Percentiles rank a stretch among this genome's conserved stretches.
Conservation (phyloP, 768 basidiomycete species). For the Amanita pseudoporphyria region DNA sequence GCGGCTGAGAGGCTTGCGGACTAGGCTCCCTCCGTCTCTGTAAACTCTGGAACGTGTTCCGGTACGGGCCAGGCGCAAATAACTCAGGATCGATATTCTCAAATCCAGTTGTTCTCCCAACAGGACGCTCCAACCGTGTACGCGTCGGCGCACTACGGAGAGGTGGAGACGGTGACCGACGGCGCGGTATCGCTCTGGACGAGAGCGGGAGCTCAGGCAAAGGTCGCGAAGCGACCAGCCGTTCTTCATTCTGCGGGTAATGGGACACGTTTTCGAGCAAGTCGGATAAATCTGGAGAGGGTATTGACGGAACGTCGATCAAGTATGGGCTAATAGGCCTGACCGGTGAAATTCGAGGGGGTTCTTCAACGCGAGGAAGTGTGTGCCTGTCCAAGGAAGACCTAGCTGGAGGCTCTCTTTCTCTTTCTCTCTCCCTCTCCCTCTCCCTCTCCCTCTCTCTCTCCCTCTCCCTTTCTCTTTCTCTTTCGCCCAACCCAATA, state of each 20-base stretch:
- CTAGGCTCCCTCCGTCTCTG: conserved; percentile 6
- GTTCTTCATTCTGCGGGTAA: conserved; percentile 7
- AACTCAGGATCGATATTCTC: conserved; percentile 23
- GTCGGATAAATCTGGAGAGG: conserved; percentile 21
- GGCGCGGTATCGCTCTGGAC: background rate
- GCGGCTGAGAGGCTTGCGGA: conserved; percentile 16
- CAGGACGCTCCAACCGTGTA: background rate
- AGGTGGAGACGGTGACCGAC: conserved; percentile 2
- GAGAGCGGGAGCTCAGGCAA: background rate
- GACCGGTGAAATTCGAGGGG: background rate
- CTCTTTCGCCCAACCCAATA: background rate
- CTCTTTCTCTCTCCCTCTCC: too few species aligned
- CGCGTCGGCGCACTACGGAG: background rate
- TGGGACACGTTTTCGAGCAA: conserved; percentile 15
- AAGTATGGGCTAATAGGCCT: conserved; percentile 5
- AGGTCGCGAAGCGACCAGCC: background rate
- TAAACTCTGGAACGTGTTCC: conserved; percentile 34
- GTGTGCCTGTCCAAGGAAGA: conserved; percentile 1
- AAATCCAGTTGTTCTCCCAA: conserved; percentile 2
- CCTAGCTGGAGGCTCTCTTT: background rate
- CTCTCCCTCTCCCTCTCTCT: too few species aligned
- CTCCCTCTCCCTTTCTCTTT: too few species aligned
- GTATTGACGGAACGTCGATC: conserved; percentile 18
- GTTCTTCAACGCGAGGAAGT: background rate
- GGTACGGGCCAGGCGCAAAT: conserved; percentile 37